Conservation (phyloP, 129 eudicot genomes). For the Lactuca sativa region DNA sequence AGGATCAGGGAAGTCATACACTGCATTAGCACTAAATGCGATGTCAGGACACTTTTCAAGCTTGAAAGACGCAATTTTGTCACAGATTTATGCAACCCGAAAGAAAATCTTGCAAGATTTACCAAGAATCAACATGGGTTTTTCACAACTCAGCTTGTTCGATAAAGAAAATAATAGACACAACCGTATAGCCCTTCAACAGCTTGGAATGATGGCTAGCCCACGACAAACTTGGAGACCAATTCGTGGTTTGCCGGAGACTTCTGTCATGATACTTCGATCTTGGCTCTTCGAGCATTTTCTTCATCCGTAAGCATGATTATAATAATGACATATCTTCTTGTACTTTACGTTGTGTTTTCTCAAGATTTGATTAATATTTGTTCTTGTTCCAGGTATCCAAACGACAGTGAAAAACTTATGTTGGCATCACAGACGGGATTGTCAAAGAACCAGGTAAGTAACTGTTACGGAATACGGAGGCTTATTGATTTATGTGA, state of each 20-base stretch:
- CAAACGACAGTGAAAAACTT: slow-evolving; percentile 86
- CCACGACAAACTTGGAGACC: slow-evolving; percentile 88
- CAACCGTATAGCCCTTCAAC: slow-evolving; percentile 67
- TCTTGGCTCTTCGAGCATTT: slow-evolving; percentile 97
- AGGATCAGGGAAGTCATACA: slow-evolving; percentile 83
- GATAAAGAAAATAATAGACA: slow-evolving; percentile 50
- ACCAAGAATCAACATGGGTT: slow-evolving; percentile 62
- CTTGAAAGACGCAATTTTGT: slow-evolving; percentile 66
- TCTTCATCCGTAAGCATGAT: slow-evolving; percentile 76
- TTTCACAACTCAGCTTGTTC: slow-evolving; percentile 68
- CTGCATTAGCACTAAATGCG: slow-evolving; percentile 84
- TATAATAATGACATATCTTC: not conserved
- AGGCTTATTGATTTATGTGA: not conserved
- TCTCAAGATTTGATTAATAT: not conserved
- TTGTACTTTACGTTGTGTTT: not conserved
- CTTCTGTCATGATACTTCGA: slow-evolving; percentile 79
- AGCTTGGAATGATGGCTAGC: slow-evolving; percentile 60
- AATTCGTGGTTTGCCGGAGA: slow-evolving; percentile 88
- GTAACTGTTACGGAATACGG: not conserved
- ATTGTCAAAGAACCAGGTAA: slow-evolving; percentile 84
- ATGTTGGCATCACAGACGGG: slow-evolving; percentile 88
- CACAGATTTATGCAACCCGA: slow-evolving; percentile 54
- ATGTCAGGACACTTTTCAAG: slow-evolving; percentile 84
- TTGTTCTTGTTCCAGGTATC: slow-evolving; percentile 53
- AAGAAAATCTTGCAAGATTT: slow-evolving; percentile 47